Conservation (phyloP, 495 filamentous ascomycete genomes). For the Usnea hakonensis region DNA sequence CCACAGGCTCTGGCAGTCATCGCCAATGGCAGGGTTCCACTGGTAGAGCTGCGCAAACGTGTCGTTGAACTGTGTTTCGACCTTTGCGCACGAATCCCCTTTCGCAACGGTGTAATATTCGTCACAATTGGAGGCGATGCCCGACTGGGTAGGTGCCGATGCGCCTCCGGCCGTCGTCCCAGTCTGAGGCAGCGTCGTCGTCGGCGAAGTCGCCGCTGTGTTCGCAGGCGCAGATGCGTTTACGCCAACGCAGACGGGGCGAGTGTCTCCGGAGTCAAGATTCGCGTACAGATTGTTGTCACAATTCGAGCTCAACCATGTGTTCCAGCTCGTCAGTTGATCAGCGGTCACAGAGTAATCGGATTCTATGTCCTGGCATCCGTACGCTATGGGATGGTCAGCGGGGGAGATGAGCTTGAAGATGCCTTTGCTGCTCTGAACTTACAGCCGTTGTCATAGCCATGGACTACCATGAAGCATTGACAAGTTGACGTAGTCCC, state of each 20-base stretch:
- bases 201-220: background rate
- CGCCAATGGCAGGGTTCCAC: conserved; percentile 20
- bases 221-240: background rate
- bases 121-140: background rate
- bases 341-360: background rate
- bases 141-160: background rate
- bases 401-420: background rate
- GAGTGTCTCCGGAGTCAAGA: background rate
- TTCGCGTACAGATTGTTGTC: background rate
- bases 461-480: background rate
- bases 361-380: background rate
- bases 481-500: background rate
- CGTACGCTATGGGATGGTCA: background rate
- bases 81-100: conserved; percentile 18
- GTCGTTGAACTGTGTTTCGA: conserved; percentile 19
- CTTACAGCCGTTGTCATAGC: background rate
- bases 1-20: background rate
- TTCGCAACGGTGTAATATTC: conserved; percentile 15
- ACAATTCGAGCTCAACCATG: background rate
- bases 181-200: background rate
- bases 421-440: background rate
- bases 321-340: background rate
- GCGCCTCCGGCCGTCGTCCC: background rate
- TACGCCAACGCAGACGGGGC: background rate
- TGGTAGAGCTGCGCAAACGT: conserved; percentile 22